Percentiles rank a stretch among this genome's conserved stretches.
phyloP scores from a whole-genome alignment of 768 basidiomycete species.

The Boletus sensibilis region DNA sequence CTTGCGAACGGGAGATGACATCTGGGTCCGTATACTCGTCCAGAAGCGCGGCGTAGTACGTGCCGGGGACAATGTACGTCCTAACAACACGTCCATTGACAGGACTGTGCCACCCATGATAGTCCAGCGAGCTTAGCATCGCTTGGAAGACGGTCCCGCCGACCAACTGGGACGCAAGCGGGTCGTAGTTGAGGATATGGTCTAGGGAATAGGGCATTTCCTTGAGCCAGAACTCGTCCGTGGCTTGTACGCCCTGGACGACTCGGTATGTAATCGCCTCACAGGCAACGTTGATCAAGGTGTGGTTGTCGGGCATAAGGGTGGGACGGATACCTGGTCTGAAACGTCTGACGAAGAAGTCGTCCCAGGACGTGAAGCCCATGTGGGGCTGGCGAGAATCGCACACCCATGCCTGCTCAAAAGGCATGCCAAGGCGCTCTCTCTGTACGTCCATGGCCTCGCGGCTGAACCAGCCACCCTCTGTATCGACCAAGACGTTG shows the following conservation, averaged over 20 bases:
- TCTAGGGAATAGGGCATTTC: constrained; percentile 57
- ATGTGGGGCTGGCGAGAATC: constrained; percentile 40
- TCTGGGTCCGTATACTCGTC: constrained; percentile 28
- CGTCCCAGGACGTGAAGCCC: constrained; percentile 52
- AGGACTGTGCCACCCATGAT: constrained; percentile 50
- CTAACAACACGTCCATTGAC: constrained; percentile 45
- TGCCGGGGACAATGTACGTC: constrained; percentile 47
- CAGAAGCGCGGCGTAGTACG: constrained; percentile 45
- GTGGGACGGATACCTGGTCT: constrained; percentile 43
- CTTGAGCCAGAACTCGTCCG: constrained; percentile 60
- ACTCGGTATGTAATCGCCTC: constrained; percentile 53
- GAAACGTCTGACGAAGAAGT: constrained; percentile 53
- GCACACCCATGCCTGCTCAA: constrained; percentile 42
- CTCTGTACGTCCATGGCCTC: constrained; percentile 26
- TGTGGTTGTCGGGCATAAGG: constrained; percentile 20
- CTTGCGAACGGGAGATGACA: not conserved
- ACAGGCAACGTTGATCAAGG: constrained; percentile 49
- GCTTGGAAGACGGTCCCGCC: constrained; percentile 56
- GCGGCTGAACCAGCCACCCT: constrained; percentile 49
- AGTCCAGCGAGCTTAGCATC: constrained; percentile 44
- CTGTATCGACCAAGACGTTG: constrained; percentile 38
- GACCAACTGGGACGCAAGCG: constrained; percentile 40
- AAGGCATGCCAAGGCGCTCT: constrained; percentile 25
- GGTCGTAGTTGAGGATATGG: constrained; percentile 50
- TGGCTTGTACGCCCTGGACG: constrained; percentile 38